Percentiles rank a stretch among this genome's conserved stretches.
Conservation (phyloP, 2,329 filamentous ascomycete genomes). For the Pseudogymnoascus sp. region DNA sequence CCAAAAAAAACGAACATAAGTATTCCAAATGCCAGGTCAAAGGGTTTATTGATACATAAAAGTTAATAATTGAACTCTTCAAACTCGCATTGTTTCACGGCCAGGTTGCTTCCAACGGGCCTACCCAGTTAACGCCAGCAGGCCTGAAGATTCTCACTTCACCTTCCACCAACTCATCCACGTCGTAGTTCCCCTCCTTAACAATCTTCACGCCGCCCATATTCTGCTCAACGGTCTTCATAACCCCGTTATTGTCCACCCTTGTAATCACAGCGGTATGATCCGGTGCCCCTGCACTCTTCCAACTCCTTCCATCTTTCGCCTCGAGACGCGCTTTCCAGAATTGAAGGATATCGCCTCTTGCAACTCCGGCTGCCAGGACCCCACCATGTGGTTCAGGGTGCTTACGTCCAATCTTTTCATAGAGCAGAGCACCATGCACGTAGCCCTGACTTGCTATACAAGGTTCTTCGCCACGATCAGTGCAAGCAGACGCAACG, state of each 20-base stretch:
- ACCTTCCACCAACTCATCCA: constrained; percentile 25
- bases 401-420: constrained; percentile 20
- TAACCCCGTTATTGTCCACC: constrained; percentile 21
- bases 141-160: constrained; percentile 28
- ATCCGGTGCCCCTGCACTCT: constrained; percentile 25
- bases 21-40: not conserved
- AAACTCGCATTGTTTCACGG: not conserved
- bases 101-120: constrained; percentile 24
- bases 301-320: constrained; percentile 21
- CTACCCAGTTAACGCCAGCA: constrained; percentile 25
- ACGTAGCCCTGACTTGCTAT: constrained; percentile 26
- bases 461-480: constrained; percentile 23
- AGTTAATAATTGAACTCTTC: not conserved
- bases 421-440: constrained; percentile 30
- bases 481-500: constrained; percentile 18
- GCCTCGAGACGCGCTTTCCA: constrained; percentile 25
- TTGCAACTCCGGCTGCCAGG: constrained; percentile 22
- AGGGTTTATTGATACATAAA: not conserved
- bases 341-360: constrained; percentile 32
- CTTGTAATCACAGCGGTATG: constrained; percentile 29
- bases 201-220: constrained; percentile 27
- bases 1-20: not conserved
- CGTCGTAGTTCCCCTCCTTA: constrained; percentile 23
- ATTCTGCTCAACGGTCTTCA: constrained; percentile 30
- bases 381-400: constrained; percentile 21